Base-by-base conservation (phyloP, 345 rosid genomes). In the Balakata baccata region DNA sequence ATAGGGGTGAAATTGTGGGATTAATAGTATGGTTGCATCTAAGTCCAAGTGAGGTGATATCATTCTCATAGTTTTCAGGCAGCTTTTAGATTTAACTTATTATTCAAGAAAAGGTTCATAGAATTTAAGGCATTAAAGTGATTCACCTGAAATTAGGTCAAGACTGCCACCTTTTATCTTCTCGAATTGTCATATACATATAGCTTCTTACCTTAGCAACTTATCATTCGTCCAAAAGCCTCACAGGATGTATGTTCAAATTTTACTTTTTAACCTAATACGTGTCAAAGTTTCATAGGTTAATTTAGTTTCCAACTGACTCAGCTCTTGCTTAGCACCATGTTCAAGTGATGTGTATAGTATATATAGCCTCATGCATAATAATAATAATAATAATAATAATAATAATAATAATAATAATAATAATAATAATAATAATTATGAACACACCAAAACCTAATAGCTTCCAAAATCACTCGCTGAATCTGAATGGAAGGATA, bases 51-150 rank as follows among this genome's bases (percentile, higher is more conserved):
- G 74, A 43, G 66, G 52, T 68, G 74, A 64, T 68, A 54, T 62
- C 76, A 75, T 76, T 47, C 62, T 63, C 83, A 62, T 57, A 57
- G 71, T 66, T 76, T 76, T 75, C 61, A 67, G 76, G 70, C 70
- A 47, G 22, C 59, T 43, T 76, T 71, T 80, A 43, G 69, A 52
- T 68, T 57, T 71, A 57, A 54, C 82, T 67, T 75, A 45, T 66
- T n/a, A 11, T 67, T 61, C 69, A 75, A 71, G 79, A 38, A 70
- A 70, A n/a, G 58, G 17, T 20, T 18, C 25, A 63, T 41, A 60
- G 59, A 62, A 62, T 70, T 68, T 51, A 13, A 34, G 29, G 57
- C 34, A 59, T 60, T 49, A 65, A 70, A 38, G 34, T 62, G 68
- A 51, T 62, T 72, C 69, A 51, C 69, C 65, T 59, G 29, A 71